Evolutionary conservation across 2,329 filamentous ascomycete genomes (phyloP).

Genomic region (Reticulascus tulasneorum): DNA sequence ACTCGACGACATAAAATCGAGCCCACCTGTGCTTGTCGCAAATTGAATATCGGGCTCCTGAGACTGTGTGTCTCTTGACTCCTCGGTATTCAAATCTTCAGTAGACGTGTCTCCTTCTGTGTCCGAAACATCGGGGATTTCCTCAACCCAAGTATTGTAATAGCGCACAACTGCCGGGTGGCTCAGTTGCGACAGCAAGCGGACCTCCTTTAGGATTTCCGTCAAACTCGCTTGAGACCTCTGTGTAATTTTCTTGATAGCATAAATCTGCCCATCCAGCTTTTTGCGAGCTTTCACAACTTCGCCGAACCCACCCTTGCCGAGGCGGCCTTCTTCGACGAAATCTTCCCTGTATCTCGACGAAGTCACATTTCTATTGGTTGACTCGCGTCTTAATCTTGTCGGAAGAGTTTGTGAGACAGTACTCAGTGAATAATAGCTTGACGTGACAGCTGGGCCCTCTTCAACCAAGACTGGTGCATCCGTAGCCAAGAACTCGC

Average conservation of each 20-base stretch:
- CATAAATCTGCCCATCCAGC: constrained; percentile 88
- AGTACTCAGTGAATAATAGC: constrained; percentile 36
- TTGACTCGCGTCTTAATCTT: constrained; percentile 60
- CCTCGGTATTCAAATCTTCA: constrained; percentile 32
- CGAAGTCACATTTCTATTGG: constrained; percentile 45
- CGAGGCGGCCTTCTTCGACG: constrained; percentile 81
- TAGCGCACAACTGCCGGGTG: constrained; percentile 86
- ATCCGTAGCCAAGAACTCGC: constrained; percentile 63
- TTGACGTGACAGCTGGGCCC: constrained; percentile 32
- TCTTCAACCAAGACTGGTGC: constrained; percentile 54
- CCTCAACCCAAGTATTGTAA: constrained; percentile 92
- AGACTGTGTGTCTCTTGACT: constrained; percentile 37
- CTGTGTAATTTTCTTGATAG: constrained; percentile 93
- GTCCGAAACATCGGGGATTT: constrained; percentile 50
- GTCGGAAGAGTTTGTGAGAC: constrained; percentile 39
- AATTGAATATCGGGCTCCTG: constrained; percentile 53
- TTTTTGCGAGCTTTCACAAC: constrained; percentile 91
- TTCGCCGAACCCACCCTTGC: constrained; percentile 92
- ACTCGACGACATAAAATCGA: constrained; percentile 92
- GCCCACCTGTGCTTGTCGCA: constrained; percentile 68
- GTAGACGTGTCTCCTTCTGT: constrained; percentile 56
- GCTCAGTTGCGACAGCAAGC: constrained; percentile 85
- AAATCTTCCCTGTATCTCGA: constrained; percentile 88
- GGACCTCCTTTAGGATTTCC: constrained; percentile 80
- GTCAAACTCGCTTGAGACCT: constrained; percentile 74